A percentile compares a stretch with the other conserved stretches of the same genome.
Evolutionary conservation across 2,329 filamentous ascomycete genomes (phyloP).

Genomic region (Alternaria brassicicola): DNA sequence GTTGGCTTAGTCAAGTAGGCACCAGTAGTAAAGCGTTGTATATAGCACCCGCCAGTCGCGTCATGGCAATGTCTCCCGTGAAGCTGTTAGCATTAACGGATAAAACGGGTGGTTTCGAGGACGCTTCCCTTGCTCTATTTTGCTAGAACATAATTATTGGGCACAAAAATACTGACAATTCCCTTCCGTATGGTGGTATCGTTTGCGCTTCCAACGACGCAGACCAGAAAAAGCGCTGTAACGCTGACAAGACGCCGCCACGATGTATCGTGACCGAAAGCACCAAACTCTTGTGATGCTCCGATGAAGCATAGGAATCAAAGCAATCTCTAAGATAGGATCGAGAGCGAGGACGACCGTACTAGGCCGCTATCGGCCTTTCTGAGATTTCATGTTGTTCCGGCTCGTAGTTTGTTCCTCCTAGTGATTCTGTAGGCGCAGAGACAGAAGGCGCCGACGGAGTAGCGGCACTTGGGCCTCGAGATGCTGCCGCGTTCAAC

Average conservation of each 20-base stretch:
- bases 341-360: neutral
- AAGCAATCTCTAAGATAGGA: neutral
- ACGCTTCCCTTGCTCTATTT: conserved; percentile 26
- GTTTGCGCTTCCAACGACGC: conserved; percentile 17
- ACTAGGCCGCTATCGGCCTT: conserved; percentile 27
- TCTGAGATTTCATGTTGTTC: conserved; percentile 41
- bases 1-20: neutral
- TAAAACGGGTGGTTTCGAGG: conserved; percentile 1
- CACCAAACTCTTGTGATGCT: neutral
- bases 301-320: neutral
- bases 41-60: conserved; percentile 22
- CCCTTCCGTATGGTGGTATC: conserved; percentile 30
- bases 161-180: conserved; percentile 27
- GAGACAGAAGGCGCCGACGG: conserved; percentile 41
- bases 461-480: conserved; percentile 49
- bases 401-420: conserved; percentile 53
- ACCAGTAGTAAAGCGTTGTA: neutral
- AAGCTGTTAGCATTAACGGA: conserved; percentile 9
- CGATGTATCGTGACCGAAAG: neutral
- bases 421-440: conserved; percentile 45
- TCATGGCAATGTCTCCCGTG: conserved; percentile 13
- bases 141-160: conserved; percentile 23
- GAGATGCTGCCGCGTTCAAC: conserved; percentile 78
- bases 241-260: conserved; percentile 1
- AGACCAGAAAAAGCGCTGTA: conserved; percentile 17